These are phyloP conservation scores for Yarrowia sp. DNA, from an alignment of 805 yeast genomes.

Conservation along the genomic window DNA sequence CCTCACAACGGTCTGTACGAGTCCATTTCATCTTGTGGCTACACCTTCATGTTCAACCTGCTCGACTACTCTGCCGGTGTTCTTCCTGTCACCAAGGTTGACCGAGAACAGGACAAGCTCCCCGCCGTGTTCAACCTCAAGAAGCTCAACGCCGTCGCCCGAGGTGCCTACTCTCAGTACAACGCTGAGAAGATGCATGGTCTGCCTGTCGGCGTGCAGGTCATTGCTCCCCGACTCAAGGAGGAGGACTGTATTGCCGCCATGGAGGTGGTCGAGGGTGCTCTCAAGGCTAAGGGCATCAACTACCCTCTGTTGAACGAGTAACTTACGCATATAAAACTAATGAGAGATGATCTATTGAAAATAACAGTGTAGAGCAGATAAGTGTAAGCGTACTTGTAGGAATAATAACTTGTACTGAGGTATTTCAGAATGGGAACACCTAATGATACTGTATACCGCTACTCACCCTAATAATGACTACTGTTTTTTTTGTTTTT, in stretches of 20 bases:
- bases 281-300: slow-evolving; percentile 47
- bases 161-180: slow-evolving; percentile 56
- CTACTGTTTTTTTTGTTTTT: too few species aligned
- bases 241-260: slow-evolving; percentile 67
- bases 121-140: slow-evolving; percentile 47
- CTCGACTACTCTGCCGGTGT: slow-evolving; percentile 64
- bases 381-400: too few species aligned
- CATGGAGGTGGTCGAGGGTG: slow-evolving; percentile 54
- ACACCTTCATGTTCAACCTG: slow-evolving; percentile 63
- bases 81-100: slow-evolving; percentile 66
- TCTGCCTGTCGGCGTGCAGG: slow-evolving; percentile 69
- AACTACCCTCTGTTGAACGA: slow-evolving; percentile 46
- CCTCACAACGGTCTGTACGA: slow-evolving; percentile 52
- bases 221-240: slow-evolving; percentile 64
- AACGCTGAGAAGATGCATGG: slow-evolving; percentile 62
- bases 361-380: not conserved
- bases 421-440: too few species aligned
- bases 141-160: slow-evolving; percentile 54
- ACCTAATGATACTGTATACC: too few species aligned
- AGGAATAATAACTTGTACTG: not conserved
- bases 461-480: too few species aligned
- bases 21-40: slow-evolving; percentile 54
- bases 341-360: slow-evolving; percentile 30
- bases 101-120: slow-evolving; percentile 49
- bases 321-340: slow-evolving; percentile 28